Evolutionary conservation across 2,329 filamentous ascomycete genomes (phyloP).

Genomic region (Aspergillus neoniger): DNA sequence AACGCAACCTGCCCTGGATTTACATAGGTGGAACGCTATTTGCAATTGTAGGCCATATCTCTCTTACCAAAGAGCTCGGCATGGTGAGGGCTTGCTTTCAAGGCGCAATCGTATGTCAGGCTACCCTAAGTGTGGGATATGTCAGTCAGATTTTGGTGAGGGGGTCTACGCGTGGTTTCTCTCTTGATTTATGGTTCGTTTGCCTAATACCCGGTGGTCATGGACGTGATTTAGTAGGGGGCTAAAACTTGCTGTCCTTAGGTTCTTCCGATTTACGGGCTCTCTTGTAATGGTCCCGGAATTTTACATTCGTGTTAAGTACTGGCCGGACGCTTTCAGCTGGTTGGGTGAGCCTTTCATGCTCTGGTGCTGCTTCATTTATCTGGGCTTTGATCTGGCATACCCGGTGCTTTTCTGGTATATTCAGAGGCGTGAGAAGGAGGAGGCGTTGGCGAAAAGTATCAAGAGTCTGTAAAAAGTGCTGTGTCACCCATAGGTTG

Average conservation of each 20-base stretch:
- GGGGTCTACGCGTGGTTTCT: not conserved
- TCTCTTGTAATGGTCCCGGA: no score
- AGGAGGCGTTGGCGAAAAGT: not conserved
- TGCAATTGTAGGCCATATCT: not conserved
- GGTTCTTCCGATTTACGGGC: not conserved
- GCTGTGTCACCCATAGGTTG: no score
- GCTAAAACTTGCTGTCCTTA: no score
- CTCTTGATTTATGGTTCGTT: not conserved
- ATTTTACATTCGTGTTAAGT: not conserved
- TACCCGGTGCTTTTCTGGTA: not conserved
- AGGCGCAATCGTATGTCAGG: not conserved
- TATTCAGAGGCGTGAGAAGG: not conserved
- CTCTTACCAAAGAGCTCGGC: not conserved
- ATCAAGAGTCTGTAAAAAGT: no score
- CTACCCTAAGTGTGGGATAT: not conserved
- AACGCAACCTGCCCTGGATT: not conserved
- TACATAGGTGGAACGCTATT: not conserved
- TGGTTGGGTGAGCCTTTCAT: not conserved
- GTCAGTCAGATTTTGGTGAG: not conserved
- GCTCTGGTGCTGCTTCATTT: not conserved
- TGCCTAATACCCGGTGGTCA: no score
- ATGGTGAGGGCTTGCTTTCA: not conserved
- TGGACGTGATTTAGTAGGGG: no score
- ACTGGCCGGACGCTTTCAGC: not conserved
- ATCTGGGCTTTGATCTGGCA: not conserved